Evolutionary conservation across 2,329 filamentous ascomycete genomes (phyloP).

Genomic region (Alternaria arborescens): DNA sequence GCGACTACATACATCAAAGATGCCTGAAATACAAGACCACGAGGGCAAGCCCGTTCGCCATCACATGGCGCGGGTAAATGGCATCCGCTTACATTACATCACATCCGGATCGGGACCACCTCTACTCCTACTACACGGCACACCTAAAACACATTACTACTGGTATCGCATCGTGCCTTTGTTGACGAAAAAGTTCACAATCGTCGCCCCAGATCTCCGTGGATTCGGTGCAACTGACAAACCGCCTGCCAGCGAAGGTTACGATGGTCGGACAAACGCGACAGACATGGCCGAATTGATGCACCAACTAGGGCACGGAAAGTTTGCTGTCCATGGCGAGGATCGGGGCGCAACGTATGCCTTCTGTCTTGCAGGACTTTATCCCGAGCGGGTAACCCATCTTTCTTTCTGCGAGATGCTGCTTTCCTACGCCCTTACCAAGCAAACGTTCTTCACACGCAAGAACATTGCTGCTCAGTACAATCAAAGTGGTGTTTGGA

Average conservation of each 20-base stretch:
- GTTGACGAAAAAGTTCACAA: slow-evolving; percentile 47
- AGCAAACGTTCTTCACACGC: slow-evolving; percentile 31
- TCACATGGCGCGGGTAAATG: slow-evolving; percentile 32
- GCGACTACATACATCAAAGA: background rate
- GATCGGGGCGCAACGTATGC: slow-evolving; percentile 30
- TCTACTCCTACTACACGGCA: slow-evolving; percentile 33
- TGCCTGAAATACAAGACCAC: slow-evolving; percentile 33
- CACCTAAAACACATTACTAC: slow-evolving; percentile 41
- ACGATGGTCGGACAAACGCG: slow-evolving; percentile 49
- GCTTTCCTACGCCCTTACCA: slow-evolving; percentile 25
- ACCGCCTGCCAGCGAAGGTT: slow-evolving; percentile 48
- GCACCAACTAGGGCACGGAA: slow-evolving; percentile 66
- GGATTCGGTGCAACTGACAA: slow-evolving; percentile 54
- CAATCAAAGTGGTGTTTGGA: slow-evolving; percentile 30
- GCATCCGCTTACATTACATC: slow-evolving; percentile 33
- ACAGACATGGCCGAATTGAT: slow-evolving; percentile 49
- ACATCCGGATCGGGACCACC: slow-evolving; percentile 29
- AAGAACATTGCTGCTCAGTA: slow-evolving; percentile 33
- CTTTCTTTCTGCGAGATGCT: slow-evolving; percentile 34
- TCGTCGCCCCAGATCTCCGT: slow-evolving; percentile 50
- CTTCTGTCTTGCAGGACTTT: slow-evolving; percentile 29
- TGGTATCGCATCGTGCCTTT: slow-evolving; percentile 50
- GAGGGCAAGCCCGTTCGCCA: slow-evolving; percentile 23
- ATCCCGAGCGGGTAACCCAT: slow-evolving; percentile 27
- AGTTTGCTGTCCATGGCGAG: slow-evolving; percentile 76